Evolutionary conservation across 805 yeast genomes (phyloP).

Genomic region (Lipomyces sp.): DNA sequence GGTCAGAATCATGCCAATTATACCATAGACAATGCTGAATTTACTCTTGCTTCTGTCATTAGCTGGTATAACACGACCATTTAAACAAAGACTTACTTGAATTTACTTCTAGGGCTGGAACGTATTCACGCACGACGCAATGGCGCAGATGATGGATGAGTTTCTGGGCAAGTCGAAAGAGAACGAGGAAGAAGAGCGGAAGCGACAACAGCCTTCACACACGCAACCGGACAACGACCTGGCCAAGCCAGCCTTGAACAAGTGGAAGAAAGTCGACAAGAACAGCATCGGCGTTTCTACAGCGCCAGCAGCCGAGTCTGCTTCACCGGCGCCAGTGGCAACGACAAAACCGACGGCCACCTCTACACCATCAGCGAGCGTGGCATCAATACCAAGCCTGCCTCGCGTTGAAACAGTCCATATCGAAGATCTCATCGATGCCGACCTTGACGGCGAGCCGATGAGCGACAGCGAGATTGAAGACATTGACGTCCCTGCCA

Average conservation of each 20-base stretch:
- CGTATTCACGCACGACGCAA: slow-evolving; percentile 22
- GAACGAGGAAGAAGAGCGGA: not conserved
- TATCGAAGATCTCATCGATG: slow-evolving; percentile 18
- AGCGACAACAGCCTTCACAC: not conserved
- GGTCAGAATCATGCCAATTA: slow-evolving; percentile 2
- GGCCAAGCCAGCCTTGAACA: not conserved
- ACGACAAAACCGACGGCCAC: no score
- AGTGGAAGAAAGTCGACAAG: slow-evolving; percentile 22
- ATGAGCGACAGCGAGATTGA: slow-evolving; percentile 23
- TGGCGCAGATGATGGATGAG: slow-evolving; percentile 12
- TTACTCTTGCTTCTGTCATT: not conserved
- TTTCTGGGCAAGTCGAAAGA: slow-evolving; percentile 9
- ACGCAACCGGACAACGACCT: not conserved
- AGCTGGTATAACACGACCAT: not conserved
- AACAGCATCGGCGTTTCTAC: not conserved
- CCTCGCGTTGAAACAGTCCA: no score
- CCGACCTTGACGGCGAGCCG: slow-evolving; percentile 28
- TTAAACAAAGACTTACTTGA: no score
- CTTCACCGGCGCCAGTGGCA: no score
- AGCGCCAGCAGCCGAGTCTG: no score
- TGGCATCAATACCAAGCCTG: no score
- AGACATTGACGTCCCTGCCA: not conserved
- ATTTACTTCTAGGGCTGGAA: slow-evolving; percentile 26
- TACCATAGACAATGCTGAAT: not conserved
- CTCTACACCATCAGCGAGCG: no score